Percentiles rank a stretch among this genome's conserved stretches.
These are phyloP conservation scores for Stemphylium vesicarium DNA, from an alignment of 2,329 filamentous ascomycete species.

Conservation along the genomic window DNA sequence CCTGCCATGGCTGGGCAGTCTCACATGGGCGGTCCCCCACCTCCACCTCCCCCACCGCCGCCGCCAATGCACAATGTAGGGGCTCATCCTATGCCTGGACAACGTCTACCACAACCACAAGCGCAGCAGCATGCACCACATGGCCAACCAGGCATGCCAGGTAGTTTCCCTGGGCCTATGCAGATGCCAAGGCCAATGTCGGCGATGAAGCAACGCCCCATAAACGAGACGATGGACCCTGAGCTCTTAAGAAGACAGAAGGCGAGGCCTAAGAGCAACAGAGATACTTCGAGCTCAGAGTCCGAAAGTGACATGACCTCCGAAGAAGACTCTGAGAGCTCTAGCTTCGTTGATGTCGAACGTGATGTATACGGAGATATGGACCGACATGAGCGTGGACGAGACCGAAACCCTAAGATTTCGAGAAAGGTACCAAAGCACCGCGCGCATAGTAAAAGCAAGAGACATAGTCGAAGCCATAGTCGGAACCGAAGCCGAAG, in stretches of 20 bases:
- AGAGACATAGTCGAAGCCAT: conserved; percentile 15
- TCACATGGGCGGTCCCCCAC: background rate
- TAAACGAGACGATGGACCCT: conserved; percentile 14
- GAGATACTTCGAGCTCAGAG: conserved; percentile 13
- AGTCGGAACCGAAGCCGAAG: conserved; percentile 17
- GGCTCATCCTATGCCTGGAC: conserved; percentile 7
- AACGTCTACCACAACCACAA: conserved; percentile 14
- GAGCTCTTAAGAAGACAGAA: conserved; percentile 23
- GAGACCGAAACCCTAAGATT: conserved; percentile 16
- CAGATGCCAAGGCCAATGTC: conserved; percentile 1
- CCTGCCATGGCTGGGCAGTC: background rate
- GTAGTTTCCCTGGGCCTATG: conserved; percentile 18
- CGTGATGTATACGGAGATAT: conserved; percentile 25
- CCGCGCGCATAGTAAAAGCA: conserved; percentile 17
- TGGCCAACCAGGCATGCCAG: conserved; percentile 19
- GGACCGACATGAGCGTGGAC: conserved; percentile 19
- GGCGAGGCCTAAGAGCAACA: conserved; percentile 17
- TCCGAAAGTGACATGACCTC: conserved; percentile 22
- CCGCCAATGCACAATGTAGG: conserved; percentile 1
- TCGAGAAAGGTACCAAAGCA: conserved; percentile 17
- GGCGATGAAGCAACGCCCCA: conserved; percentile 12
- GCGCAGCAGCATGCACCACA: conserved; percentile 2
- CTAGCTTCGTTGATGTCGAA: conserved; percentile 25
- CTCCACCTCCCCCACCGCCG: conserved; percentile 6
- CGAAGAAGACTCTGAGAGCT: conserved; percentile 25